These are phyloP conservation scores for Alternaria sp. DNA, from an alignment of 2,329 filamentous ascomycete genomes.

Conservation along the genomic window DNA sequence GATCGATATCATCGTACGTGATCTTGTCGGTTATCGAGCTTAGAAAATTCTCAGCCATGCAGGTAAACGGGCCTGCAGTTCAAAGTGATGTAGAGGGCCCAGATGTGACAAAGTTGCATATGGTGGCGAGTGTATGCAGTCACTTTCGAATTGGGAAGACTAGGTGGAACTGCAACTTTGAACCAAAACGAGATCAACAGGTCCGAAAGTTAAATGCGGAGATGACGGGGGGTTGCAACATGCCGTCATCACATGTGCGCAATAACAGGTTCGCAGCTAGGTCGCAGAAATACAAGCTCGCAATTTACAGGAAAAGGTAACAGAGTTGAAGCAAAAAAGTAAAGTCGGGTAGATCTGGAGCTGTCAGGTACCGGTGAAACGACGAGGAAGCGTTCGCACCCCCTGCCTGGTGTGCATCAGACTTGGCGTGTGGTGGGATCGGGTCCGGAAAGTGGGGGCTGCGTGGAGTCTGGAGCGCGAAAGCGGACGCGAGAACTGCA, in stretches of 20 bases:
- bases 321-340: conserved; percentile 5
- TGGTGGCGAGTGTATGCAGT: conserved; percentile 3
- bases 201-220: conserved; percentile 2
- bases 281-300: background rate
- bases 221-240: background rate
- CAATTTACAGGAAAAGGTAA: background rate
- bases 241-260: background rate
- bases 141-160: conserved; percentile 7
- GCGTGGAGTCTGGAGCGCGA: conserved; percentile 1
- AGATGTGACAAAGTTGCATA: background rate
- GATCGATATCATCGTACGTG: background rate
- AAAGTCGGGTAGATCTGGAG: background rate
- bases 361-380: background rate
- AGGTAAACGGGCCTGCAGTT: background rate
- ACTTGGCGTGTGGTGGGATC: conserved; percentile 3
- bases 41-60: background rate
- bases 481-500: conserved; percentile 3
- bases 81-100: background rate
- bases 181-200: background rate
- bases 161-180: background rate
- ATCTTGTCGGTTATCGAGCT: conserved; percentile 4
- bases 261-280: background rate
- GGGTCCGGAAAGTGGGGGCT: conserved; percentile 2
- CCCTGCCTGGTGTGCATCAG: background rate
- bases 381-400: background rate